Evolutionary conservation across 2,329 filamentous ascomycete genomes (phyloP).

Genomic region (Colletotrichum sp.): DNA sequence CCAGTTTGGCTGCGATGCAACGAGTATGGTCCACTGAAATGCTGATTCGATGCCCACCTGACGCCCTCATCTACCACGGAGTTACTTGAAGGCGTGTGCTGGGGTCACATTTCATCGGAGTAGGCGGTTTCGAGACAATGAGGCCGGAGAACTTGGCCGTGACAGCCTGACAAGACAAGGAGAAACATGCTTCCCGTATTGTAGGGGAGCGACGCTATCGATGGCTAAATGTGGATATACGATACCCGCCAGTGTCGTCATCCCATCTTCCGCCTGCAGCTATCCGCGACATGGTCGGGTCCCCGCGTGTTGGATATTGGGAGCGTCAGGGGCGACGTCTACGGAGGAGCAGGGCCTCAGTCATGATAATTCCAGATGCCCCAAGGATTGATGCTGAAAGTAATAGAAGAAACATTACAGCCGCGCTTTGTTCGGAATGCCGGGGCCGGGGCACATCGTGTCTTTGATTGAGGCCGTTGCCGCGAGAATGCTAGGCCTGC

Average conservation of each 20-base stretch:
- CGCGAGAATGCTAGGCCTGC: neutral
- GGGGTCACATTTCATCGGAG: neutral
- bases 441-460: neutral
- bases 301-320: neutral
- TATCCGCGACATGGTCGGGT: neutral
- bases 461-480: neutral
- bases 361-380: neutral
- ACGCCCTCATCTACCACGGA: neutral
- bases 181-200: neutral
- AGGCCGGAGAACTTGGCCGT: neutral
- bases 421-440: neutral
- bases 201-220: neutral
- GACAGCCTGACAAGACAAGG: slow-evolving; percentile 2
- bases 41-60: neutral
- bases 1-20: neutral
- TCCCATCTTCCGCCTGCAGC: slow-evolving; percentile 6
- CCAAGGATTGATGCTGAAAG: neutral
- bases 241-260: slow-evolving; percentile 14
- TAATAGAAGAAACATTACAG: neutral
- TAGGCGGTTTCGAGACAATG: neutral
- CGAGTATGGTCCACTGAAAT: neutral
- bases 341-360: neutral
- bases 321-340: neutral
- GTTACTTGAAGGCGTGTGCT: neutral
- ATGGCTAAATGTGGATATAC: slow-evolving; percentile 1